phyloP scores from a whole-genome alignment of 2,329 filamentous ascomycete species.

The Fusarium sp. region DNA sequence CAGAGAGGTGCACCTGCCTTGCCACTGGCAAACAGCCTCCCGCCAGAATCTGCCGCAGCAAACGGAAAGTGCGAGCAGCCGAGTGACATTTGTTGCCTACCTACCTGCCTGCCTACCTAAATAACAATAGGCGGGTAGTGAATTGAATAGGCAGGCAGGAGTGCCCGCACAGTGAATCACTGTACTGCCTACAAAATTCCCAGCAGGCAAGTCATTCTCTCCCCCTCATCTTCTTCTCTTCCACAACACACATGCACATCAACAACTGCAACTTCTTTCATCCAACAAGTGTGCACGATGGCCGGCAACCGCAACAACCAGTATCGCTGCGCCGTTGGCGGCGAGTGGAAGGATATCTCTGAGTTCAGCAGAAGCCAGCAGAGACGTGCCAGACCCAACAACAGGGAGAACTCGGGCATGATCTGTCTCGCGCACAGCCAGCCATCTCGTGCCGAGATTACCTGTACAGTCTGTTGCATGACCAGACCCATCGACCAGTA shows the following conservation, averaged over 20 bases:
- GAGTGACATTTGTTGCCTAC: background rate
- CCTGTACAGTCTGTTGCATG: conserved; percentile 49
- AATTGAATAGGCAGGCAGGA: background rate
- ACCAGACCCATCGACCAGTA: conserved; percentile 47
- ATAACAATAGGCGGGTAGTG: background rate
- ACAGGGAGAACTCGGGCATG: conserved; percentile 50
- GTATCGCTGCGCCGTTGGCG: conserved; percentile 51
- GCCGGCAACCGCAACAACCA: conserved; percentile 39
- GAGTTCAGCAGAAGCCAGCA: conserved; percentile 51
- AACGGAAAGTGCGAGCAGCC: background rate
- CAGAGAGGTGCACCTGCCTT: background rate
- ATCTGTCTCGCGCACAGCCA: conserved; percentile 50
- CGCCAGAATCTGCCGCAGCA: background rate
- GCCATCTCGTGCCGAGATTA: conserved; percentile 41
- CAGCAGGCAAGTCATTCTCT: background rate
- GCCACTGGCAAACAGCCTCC: background rate
- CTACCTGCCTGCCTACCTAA: background rate
- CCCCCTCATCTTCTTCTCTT: background rate
- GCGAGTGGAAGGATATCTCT: conserved; percentile 50
- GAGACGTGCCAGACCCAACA: background rate
- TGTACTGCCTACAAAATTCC: background rate
- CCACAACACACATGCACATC: background rate
- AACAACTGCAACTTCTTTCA: background rate
- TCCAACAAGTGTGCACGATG: background rate
- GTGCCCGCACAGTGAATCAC: background rate